Evolutionary conservation across 352 stramenopile genomes (phyloP), one percentile per base, ranked within the genome.

Genomic region (Phytophthora gonapodyides): DNA sequence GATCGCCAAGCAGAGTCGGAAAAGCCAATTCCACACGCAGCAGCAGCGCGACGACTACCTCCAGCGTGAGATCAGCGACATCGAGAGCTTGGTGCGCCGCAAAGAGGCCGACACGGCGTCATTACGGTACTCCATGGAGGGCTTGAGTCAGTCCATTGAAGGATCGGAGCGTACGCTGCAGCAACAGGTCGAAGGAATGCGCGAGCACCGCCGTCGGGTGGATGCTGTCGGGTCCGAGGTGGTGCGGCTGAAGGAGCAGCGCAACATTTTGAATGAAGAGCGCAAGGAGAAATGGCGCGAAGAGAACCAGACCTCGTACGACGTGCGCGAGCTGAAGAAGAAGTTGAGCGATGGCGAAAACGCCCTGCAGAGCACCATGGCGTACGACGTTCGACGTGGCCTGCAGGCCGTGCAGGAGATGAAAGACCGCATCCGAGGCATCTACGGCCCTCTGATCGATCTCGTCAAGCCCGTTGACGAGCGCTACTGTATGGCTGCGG

Each of bases 371-470:
- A 93, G 77, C 56, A 94, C 87, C 7, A 96, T 97, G 88, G 58
- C 82, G 3, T 90, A 92, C 51, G 87, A 90, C n/a, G 84, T 97
- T 21, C 85, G 84, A 10, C 80, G 89, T 36, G 89, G 89, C 46
- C 69, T 98, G 5, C 76, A 91, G 37, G 90, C 88, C 30, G 75
- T 97, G 8, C 76, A 85, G 4, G 79, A 94, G 36, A 98, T 99
- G 79, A 87, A 96, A 47, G 84, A 93, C 16, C 81, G 72, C 11
- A 73, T 94, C 33, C 62, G 71, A 38, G 88, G 86, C 9, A 87
- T 98, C 47, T 98, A 96, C 74, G 98, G 97, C 7, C 92, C 97
- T n/a, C 61, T 99, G 17, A 97, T 99, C 57, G 97, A 99, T 30
- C 94, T 99, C 34, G 88, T 99, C 36, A 78, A 81, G 51, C 88